phyloP scores from a whole-genome alignment of 2,329 filamentous ascomycete species.

The Aspergillaceae sp. region DNA sequence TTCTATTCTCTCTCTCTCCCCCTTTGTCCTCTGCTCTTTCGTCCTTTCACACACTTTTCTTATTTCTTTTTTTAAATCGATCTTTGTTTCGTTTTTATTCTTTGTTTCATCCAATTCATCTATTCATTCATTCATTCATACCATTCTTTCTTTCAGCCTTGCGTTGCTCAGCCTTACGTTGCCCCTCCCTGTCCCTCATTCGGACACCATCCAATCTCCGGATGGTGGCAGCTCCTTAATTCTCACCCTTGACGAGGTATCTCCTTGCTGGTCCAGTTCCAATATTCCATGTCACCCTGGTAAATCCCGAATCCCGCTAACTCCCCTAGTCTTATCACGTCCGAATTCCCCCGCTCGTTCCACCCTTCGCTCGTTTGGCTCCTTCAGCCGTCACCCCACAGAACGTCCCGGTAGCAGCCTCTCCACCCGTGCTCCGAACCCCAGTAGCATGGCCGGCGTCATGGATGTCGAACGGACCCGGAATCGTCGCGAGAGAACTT shows the following conservation, averaged over 20 bases:
- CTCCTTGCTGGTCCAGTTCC: too few relatives aligned
- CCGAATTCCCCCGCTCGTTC: constrained; percentile 27
- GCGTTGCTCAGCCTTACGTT: background rate
- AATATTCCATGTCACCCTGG: background rate
- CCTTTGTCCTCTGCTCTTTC: constrained; percentile 3
- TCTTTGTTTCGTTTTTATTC: background rate
- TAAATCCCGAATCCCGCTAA: constrained; percentile 3
- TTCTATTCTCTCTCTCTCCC: background rate
- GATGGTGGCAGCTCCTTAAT: too few relatives aligned
- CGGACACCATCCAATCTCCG: background rate
- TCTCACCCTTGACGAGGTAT: too few relatives aligned
- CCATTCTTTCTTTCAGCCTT: constrained; percentile 1
- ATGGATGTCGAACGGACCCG: constrained; percentile 70
- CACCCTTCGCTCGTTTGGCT: constrained; percentile 21
- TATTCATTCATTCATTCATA: background rate
- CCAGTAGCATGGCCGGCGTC: constrained; percentile 50
- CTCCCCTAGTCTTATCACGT: constrained; percentile 19
- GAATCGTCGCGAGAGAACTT: constrained; percentile 80
- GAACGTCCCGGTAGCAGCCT: constrained; percentile 23
- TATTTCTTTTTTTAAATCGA: too few relatives aligned
- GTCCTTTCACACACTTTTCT: background rate
- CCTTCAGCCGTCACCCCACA: constrained; percentile 18
- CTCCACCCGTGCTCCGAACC: constrained; percentile 27
- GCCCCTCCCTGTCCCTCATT: background rate
- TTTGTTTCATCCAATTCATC: background rate